Evolutionary conservation across 2,329 filamentous ascomycete genomes (phyloP).

Genomic region (Aureobasidium vineae): DNA sequence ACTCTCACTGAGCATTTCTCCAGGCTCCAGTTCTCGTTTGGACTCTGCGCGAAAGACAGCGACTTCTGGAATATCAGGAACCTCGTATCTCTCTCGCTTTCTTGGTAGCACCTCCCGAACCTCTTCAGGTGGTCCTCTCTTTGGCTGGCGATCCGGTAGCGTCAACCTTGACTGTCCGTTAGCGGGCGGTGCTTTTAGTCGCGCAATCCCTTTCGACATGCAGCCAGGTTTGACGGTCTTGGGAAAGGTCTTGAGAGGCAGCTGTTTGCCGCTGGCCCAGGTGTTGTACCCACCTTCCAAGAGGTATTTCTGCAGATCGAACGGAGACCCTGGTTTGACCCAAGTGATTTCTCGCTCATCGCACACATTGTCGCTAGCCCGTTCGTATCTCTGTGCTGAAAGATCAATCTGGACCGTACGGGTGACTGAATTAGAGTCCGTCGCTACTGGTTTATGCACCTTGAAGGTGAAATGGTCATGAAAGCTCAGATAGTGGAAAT

Average conservation of each 20-base stretch:
- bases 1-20: constrained; percentile 45
- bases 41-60: constrained; percentile 44
- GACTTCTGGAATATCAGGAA: constrained; percentile 41
- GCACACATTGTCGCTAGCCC: constrained; percentile 34
- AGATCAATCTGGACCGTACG: constrained; percentile 23
- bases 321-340: constrained; percentile 38
- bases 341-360: constrained; percentile 37
- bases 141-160: not conserved
- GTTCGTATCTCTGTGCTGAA: constrained; percentile 30
- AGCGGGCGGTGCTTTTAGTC: no score
- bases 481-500: constrained; percentile 38
- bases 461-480: constrained; percentile 41
- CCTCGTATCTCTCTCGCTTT: constrained; percentile 36
- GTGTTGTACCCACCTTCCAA: constrained; percentile 37
- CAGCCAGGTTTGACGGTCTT: constrained; percentile 1
- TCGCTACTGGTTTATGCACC: constrained; percentile 26
- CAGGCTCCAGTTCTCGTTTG: constrained; percentile 42
- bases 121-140: constrained; percentile 25
- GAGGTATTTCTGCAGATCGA: constrained; percentile 40
- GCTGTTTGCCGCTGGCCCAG: constrained; percentile 12
- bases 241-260: not conserved
- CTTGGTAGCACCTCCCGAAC: constrained; percentile 31
- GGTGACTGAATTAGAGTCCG: not conserved
- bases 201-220: not conserved
- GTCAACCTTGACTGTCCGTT: constrained; percentile 11